These are phyloP conservation scores for Auriculariales sp. DNA, from an alignment of 768 basidiomycete genomes.

Conservation along the genomic window DNA sequence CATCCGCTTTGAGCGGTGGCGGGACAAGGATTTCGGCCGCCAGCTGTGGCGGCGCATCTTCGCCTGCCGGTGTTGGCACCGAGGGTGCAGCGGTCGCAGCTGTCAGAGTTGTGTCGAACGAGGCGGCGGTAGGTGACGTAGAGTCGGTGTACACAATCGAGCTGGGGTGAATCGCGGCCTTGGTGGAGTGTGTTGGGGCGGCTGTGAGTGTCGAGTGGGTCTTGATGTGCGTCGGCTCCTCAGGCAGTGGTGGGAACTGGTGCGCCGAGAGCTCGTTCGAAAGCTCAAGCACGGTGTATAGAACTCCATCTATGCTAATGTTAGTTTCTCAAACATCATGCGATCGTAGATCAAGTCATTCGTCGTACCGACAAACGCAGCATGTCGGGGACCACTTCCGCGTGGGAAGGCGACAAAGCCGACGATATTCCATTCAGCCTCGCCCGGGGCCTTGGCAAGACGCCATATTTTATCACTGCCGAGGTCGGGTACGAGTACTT, in stretches of 20 bases:
- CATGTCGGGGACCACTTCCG: slow-evolving; percentile 62
- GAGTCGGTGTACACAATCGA: neutral
- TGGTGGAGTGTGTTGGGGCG: slow-evolving; percentile 31
- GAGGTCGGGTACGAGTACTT: slow-evolving; percentile 62
- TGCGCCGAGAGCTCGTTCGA: slow-evolving; percentile 43
- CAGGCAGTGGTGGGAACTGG: slow-evolving; percentile 28
- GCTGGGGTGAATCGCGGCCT: slow-evolving; percentile 11
- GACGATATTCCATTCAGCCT: slow-evolving; percentile 30
- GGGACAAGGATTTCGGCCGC: slow-evolving; percentile 62
- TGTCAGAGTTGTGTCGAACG: too few species aligned
- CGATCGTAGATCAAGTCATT: neutral
- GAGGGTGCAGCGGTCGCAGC: too few species aligned
- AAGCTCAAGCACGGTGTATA: slow-evolving; percentile 61
- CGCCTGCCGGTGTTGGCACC: neutral
- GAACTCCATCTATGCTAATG: slow-evolving; percentile 33
- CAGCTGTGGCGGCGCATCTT: slow-evolving; percentile 12
- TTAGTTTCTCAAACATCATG: neutral
- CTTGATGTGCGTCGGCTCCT: slow-evolving; percentile 18
- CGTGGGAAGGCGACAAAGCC: slow-evolving; percentile 31
- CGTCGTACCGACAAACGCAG: slow-evolving; percentile 42
- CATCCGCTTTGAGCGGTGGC: slow-evolving; percentile 32
- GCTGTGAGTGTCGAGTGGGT: slow-evolving; percentile 15
- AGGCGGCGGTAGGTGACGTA: slow-evolving; percentile 12
- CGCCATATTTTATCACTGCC: slow-evolving; percentile 57
- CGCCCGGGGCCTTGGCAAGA: slow-evolving; percentile 24